phyloP scores from a whole-genome alignment of 768 basidiomycete species.

The Hemileccinum rubropunctum region DNA sequence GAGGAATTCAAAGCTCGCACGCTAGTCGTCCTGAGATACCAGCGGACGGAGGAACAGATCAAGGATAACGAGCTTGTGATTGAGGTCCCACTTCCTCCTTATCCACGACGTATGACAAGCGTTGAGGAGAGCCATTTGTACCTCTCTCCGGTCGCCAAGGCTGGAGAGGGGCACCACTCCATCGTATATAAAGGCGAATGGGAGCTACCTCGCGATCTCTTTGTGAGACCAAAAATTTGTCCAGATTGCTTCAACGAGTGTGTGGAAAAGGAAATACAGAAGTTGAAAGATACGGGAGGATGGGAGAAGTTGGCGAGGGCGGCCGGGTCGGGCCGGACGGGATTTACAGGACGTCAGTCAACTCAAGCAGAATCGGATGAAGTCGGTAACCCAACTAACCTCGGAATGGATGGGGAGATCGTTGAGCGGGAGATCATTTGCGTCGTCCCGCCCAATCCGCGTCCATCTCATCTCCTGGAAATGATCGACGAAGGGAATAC shows the following conservation, averaged over 20 bases:
- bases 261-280: slow-evolving; percentile 18
- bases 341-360: background rate
- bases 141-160: slow-evolving; percentile 34
- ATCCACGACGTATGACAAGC: slow-evolving; percentile 17
- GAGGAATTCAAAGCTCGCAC: slow-evolving; percentile 12
- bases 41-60: slow-evolving; percentile 17
- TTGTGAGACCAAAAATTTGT: slow-evolving; percentile 38
- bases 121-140: slow-evolving; percentile 50
- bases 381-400: background rate
- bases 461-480: background rate
- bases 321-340: slow-evolving; percentile 9
- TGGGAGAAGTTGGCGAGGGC: slow-evolving; percentile 18
- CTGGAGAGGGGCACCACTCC: slow-evolving; percentile 54
- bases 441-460: background rate
- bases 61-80: slow-evolving; percentile 26
- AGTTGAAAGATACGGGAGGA: slow-evolving; percentile 20
- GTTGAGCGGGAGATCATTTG: slow-evolving; percentile 20
- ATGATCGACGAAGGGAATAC: background rate
- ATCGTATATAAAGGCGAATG: slow-evolving; percentile 48
- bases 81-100: slow-evolving; percentile 30
- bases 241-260: slow-evolving; percentile 36
- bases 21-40: slow-evolving; percentile 23
- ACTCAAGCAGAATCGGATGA: slow-evolving; percentile 2
- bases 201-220: slow-evolving; percentile 46
- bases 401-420: slow-evolving; percentile 8